A percentile compares a stretch with the other conserved stretches of the same genome.
Evolutionary conservation across 2,329 filamentous ascomycete species (phyloP).

Genomic region (Penicillium griseofulvum): DNA sequence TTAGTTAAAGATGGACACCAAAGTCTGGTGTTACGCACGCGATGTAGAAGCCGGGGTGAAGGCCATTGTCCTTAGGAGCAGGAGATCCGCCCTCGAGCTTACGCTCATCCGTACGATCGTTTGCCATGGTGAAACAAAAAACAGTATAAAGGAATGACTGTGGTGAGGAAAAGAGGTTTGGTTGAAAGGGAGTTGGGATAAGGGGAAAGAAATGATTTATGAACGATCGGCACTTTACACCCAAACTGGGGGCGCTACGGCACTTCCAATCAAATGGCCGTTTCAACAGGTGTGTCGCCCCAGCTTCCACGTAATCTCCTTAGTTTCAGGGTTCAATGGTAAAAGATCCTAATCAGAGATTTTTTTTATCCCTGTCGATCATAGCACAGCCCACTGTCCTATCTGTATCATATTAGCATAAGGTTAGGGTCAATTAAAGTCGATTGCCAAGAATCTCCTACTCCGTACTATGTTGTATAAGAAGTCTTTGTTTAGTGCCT

Average conservation of each 20-base stretch:
- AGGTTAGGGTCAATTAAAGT: not conserved
- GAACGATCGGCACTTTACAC: conserved; percentile 11
- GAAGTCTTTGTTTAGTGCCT: not conserved
- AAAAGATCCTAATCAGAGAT: not conserved
- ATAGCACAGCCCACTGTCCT: not conserved
- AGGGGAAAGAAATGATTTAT: conserved; percentile 12
- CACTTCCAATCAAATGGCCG: conserved; percentile 8
- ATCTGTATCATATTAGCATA: no score
- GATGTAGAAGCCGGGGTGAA: conserved; percentile 33
- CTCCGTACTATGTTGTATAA: no score
- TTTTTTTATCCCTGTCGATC: conserved; percentile 11
- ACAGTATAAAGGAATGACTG: conserved; percentile 27
- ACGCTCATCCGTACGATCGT: conserved; percentile 27
- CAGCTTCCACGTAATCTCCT: conserved; percentile 5
- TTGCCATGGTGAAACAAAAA: conserved; percentile 20
- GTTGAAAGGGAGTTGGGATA: not conserved
- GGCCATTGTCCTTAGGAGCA: conserved; percentile 21
- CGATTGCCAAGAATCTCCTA: not conserved
- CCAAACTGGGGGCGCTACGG: not conserved
- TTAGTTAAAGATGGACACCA: conserved; percentile 10
- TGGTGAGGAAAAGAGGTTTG: conserved; percentile 17
- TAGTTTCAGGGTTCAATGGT: not conserved
- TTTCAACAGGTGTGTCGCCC: conserved; percentile 1
- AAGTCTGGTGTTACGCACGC: conserved; percentile 19
- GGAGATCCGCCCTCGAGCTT: conserved; percentile 24